These are phyloP conservation scores for Cladobotryum protrusum DNA, from an alignment of 2,329 filamentous ascomycete genomes.

Conservation along the genomic window DNA sequence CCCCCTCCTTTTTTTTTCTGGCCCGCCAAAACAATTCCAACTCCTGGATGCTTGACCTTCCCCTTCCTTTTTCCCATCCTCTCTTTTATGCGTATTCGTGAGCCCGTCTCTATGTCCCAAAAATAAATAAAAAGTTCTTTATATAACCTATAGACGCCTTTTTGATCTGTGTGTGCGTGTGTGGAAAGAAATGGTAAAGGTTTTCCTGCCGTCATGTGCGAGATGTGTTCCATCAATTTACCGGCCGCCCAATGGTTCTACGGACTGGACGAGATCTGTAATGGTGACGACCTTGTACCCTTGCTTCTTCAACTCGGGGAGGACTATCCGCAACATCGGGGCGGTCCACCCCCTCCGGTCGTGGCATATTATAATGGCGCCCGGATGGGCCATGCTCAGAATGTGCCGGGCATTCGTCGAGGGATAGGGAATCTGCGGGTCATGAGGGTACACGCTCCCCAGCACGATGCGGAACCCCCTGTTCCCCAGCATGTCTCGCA, in stretches of 20 bases:
- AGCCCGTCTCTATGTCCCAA: too few species aligned
- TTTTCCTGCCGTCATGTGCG: too few species aligned
- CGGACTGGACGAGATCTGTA: constrained; percentile 53
- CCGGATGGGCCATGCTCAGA: constrained; percentile 69
- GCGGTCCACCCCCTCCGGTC: constrained; percentile 77
- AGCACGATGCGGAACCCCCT: constrained; percentile 70
- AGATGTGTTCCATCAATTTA: too few species aligned
- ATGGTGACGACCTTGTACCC: constrained; percentile 70
- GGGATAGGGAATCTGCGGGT: constrained; percentile 71
- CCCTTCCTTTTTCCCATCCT: too few species aligned
- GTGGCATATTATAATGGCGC: constrained; percentile 79
- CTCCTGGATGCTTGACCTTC: too few species aligned
- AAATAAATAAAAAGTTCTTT: too few species aligned
- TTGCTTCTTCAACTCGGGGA: constrained; percentile 62
- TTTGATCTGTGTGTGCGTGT: too few species aligned
- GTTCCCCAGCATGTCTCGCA: constrained; percentile 54
- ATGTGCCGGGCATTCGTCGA: constrained; percentile 71
- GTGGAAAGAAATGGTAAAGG: too few species aligned
- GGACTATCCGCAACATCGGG: constrained; percentile 66
- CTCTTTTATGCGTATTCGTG: too few species aligned
- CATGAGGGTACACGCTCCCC: constrained; percentile 82
- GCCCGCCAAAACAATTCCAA: too few species aligned
- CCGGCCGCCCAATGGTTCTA: constrained; percentile 17
- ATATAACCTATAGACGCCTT: too few species aligned
- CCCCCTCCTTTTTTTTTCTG: neutral